Evolutionary conservation across 352 stramenopile species (phyloP).

Genomic region (Globisporangium spiculum): DNA sequence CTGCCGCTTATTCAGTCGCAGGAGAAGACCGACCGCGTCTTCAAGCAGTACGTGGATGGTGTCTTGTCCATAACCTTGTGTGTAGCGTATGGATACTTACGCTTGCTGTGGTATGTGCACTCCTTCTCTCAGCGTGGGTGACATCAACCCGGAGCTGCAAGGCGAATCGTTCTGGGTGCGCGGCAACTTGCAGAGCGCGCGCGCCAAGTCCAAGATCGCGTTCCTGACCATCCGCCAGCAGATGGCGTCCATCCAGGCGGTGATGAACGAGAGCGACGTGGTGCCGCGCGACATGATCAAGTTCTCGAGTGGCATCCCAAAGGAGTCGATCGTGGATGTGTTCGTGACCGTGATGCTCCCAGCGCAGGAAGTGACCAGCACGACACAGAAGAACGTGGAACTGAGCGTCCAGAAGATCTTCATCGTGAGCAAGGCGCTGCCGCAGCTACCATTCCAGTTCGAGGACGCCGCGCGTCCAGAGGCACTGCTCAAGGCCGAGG

Average conservation of each 20-base stretch:
- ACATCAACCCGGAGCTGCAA: slow-evolving; percentile 76
- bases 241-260: slow-evolving; percentile 95
- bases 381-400: slow-evolving; percentile 95
- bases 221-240: slow-evolving; percentile 97
- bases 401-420: slow-evolving; percentile 94
- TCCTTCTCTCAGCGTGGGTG: slow-evolving; percentile 31
- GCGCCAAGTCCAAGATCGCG: slow-evolving; percentile 91
- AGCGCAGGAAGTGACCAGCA: slow-evolving; percentile 90
- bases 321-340: slow-evolving; percentile 97
- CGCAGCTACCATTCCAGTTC: slow-evolving; percentile 92
- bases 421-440: slow-evolving; percentile 92
- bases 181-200: slow-evolving; percentile 93
- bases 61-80: neutral
- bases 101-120: neutral
- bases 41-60: slow-evolving; percentile 42
- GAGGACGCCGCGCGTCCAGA: slow-evolving; percentile 94
- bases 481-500: slow-evolving; percentile 73
- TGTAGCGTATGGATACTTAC: neutral
- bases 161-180: slow-evolving; percentile 94
- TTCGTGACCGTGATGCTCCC: slow-evolving; percentile 89
- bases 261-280: slow-evolving; percentile 85
- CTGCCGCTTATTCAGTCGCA: slow-evolving; percentile 89
- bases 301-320: slow-evolving; percentile 92
- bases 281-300: slow-evolving; percentile 96
- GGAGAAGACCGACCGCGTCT: slow-evolving; percentile 77